Conservation (phyloP, 2,329 filamentous ascomycete genomes). For the Ascocoryne sarcoides region DNA sequence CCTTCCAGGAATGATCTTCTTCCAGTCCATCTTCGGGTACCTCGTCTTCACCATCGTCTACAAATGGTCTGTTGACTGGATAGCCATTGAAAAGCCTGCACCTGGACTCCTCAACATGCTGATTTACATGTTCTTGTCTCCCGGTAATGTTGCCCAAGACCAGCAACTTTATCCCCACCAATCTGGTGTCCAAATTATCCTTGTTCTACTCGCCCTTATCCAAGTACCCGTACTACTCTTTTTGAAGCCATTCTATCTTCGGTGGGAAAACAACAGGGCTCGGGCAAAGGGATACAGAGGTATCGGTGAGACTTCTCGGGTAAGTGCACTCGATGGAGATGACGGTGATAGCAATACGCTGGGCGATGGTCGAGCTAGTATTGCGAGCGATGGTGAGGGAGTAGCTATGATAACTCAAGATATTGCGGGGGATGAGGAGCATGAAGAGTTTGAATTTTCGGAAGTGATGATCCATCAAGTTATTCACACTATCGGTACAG, state of each 20-base stretch:
- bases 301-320: constrained; percentile 78
- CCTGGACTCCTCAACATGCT: constrained; percentile 96
- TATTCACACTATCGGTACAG: constrained; percentile 95
- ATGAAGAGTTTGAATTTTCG: constrained; percentile 95
- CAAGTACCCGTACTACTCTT: constrained; percentile 90
- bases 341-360: constrained; percentile 57
- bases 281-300: constrained; percentile 85
- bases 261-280: constrained; percentile 85
- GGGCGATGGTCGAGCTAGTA: constrained; percentile 58
- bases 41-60: constrained; percentile 89
- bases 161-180: constrained; percentile 74
- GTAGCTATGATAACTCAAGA: constrained; percentile 85
- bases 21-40: constrained; percentile 98
- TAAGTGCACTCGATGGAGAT: constrained; percentile 85
- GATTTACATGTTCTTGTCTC: constrained; percentile 98
- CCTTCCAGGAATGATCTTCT: constrained; percentile 97
- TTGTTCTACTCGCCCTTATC: constrained; percentile 72
- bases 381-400: constrained; percentile 70
- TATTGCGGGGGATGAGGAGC: constrained; percentile 74
- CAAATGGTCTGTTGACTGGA: constrained; percentile 94
- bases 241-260: constrained; percentile 91
- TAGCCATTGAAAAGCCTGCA: constrained; percentile 51
- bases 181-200: constrained; percentile 60
- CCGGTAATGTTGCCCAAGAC: constrained; percentile 65
- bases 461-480: constrained; percentile 99